Conservation (phyloP, 1,139 yeast species). For the Magnusiomyces suaveolens region DNA sequence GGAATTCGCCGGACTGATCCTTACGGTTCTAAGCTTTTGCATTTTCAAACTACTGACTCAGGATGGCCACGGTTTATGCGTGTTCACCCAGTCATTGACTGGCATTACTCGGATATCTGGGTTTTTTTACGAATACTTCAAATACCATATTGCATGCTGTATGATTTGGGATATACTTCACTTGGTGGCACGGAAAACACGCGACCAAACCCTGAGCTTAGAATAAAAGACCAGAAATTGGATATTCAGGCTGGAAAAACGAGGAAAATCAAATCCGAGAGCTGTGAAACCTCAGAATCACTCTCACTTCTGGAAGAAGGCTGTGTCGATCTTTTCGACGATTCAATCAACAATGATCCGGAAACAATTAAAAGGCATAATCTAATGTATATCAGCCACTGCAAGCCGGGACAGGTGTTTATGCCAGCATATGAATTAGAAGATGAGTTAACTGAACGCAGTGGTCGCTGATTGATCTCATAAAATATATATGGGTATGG, state of each 20-base stretch:
- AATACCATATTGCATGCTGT: slow-evolving; percentile 55
- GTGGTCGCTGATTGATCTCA: slow-evolving; percentile 7
- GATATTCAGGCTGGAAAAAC: not conserved
- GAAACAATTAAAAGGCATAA: not conserved
- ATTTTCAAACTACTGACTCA: slow-evolving; percentile 62
- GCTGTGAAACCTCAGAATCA: not conserved
- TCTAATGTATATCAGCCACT: not conserved
- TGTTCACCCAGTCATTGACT: slow-evolving; percentile 71
- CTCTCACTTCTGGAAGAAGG: not conserved
- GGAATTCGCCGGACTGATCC: slow-evolving; percentile 83
- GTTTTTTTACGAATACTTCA: slow-evolving; percentile 40
- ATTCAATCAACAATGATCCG: not conserved
- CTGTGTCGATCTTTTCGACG: not conserved
- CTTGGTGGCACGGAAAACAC: slow-evolving; percentile 68
- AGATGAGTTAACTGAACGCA: slow-evolving; percentile 11
- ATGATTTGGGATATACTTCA: slow-evolving; percentile 73
- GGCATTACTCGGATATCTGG: slow-evolving; percentile 78
- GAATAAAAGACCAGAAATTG: slow-evolving; percentile 25
- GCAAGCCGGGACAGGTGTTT: not conserved
- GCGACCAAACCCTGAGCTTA: slow-evolving; percentile 49
- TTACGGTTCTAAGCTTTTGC: slow-evolving; percentile 45
- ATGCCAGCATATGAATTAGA: slow-evolving; percentile 9
- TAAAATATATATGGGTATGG: too few species aligned
- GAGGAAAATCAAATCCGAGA: too few species aligned
- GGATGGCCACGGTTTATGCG: slow-evolving; percentile 82